Evolutionary conservation across 1,284 basidiomycete genomes (phyloP).

Genomic region (Sanguinoderma infundibulare): DNA sequence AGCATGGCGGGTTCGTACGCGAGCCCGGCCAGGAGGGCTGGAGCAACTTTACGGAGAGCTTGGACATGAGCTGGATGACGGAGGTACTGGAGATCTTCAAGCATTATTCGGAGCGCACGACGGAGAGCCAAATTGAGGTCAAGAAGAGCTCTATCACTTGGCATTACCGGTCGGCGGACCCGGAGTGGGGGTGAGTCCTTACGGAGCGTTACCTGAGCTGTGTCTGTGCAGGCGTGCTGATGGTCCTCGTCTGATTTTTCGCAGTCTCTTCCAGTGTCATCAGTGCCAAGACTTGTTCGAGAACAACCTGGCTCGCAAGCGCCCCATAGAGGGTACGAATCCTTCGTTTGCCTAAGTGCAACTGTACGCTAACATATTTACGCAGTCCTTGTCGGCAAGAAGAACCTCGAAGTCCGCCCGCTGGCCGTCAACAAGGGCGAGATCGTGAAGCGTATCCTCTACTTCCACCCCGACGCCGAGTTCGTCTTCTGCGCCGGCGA

Average conservation of each 20-base stretch:
- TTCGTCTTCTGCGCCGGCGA: conserved; percentile 98
- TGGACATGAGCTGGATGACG: conserved; percentile 98
- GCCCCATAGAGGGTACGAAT: conserved; percentile 81
- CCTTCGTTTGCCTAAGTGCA: conserved; percentile 1
- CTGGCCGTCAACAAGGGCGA: conserved; percentile 98
- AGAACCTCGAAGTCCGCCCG: conserved; percentile 97
- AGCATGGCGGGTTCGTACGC: conserved; percentile 94
- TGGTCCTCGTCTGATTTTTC: conserved; percentile 19
- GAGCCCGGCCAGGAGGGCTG: conserved; percentile 73
- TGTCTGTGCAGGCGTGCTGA: conserved; percentile 3
- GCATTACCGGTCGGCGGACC: conserved; percentile 95
- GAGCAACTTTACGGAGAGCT: conserved; percentile 86
- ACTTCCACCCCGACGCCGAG: conserved; percentile 91
- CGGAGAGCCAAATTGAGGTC: conserved; percentile 94
- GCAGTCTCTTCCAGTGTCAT: conserved; percentile 89
- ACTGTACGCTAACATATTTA: conserved; percentile 35
- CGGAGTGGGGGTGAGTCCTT: conserved; percentile 87
- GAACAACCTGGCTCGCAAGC: conserved; percentile 87
- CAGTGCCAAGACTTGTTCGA: conserved; percentile 97
- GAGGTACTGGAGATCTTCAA: conserved; percentile 96
- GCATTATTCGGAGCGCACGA: conserved; percentile 94
- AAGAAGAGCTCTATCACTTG: conserved; percentile 98
- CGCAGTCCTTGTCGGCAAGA: conserved; percentile 91
- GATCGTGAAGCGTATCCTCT: conserved; percentile 94
- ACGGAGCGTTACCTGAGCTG: not conserved